Evolutionary conservation across 1,284 basidiomycete genomes (phyloP), one percentile per base, ranked within the genome.

Genomic region (Tremellales sp.): DNA sequence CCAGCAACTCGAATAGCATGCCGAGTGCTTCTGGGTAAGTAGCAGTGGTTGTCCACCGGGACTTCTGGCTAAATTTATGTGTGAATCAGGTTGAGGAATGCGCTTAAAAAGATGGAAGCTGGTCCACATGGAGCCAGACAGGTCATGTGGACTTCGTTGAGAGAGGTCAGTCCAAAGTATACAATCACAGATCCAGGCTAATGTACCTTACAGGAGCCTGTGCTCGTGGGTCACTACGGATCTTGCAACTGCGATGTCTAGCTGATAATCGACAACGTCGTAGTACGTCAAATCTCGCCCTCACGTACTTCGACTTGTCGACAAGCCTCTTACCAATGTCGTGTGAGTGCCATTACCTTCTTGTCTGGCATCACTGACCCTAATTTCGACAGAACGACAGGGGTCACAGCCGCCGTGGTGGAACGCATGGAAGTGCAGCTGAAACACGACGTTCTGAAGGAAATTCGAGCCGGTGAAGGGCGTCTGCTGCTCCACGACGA

Each of bases 401-500:
- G 95, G 21, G 86, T 99, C 2, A 90, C 90, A 0, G 94, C 92
- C 0, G 78, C 80, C 3, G 85, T 91, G 9, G 95, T 99, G 2
- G 95, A 98, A 70, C 77, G 80, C 18, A 97, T 98, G 88, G 95
- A 99, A 58, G 72, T 79, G 34, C 84, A 78, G 51, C 82, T 99
- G 63, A 97, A 98, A 75, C 79, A 80, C 37, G 95, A 99, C 62
- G 82, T 98, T 13, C 74, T 97, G 18, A 76, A 79, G 2, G 95
- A 98, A 71, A 78, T 93, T 24, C 76, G 77, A 12, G 72, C 77
- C 43, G 80, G 84, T n/a, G 74, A 80, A 24, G 92, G 93, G 2
- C 82, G 89, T 25, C 82, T 99, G 29, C 75, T 99, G 4, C 77
- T 94, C 1, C 95, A 99, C 58, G 95, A 99, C 64, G 95, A 99